Evolutionary conservation across 177 flowering plant genomes (phyloP), one percentile per base, ranked within the genome.

Genomic region (Vitis hybrid): DNA sequence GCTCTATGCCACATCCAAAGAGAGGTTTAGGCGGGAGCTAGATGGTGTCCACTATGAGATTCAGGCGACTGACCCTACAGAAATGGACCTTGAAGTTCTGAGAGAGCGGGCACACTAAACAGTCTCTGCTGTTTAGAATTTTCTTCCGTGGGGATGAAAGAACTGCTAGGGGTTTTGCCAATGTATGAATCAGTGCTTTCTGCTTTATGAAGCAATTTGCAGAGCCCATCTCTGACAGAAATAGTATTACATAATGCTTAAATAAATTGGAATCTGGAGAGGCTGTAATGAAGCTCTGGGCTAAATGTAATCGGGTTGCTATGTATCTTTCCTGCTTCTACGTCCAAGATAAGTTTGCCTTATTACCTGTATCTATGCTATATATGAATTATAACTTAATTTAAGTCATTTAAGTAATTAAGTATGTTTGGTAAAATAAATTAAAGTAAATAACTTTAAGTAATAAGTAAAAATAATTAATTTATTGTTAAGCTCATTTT

Each of bases 61-160:
- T 67, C 91, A 88, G 76, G 91, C 91, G 2, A 88, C 91, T 55
- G 89, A 88, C 56, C 85, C 91, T 2, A 73, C 89, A 2, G 91
- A 88, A 75, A 83, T 88, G 86, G 91, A 84, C 65, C 82, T 88
- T 70, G 85, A 88, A 51, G 88, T 84, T 66, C 59, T 88, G 64
- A 69, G 61, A 74, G 88, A 86, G 9, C 81, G 89, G 10, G 88
- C 85, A 21, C 69, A 76, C 62, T 87, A 61, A 81, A 59, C 57
- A 18, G 51, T 55, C 15, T 52, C 22, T 18, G 61, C 62, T 22
- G 56, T 19, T 50, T 31, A 33, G 67, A 29, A 11, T 16, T 33
- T 33, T 16, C 74, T 68, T 64, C 65, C 22, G 62, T 18, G 58
- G 19, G 3, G 56, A 19, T 13, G 53, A 22, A 61, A 53, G 8